Evolutionary conservation across 352 stramenopile species (phyloP), one percentile per base, ranked within the genome.

Genomic region (Phytophthora idaei): DNA sequence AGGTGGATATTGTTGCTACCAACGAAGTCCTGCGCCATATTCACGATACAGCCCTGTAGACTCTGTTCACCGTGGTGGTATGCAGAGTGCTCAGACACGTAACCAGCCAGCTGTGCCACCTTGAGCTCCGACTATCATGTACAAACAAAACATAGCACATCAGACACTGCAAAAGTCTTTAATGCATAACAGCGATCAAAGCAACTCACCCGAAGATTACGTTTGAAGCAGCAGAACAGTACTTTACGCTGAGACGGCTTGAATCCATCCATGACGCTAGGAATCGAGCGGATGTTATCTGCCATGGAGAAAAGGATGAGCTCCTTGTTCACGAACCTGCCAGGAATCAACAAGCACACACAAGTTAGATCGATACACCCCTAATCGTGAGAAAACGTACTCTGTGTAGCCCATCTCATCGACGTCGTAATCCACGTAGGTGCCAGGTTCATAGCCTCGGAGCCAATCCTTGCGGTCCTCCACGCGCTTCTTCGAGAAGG

Each of bases 241-340:
- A 99, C 97, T 73, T 99, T 99, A 5, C 97, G 88, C 69, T 99
- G 97, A 32, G 93, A 98, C n/a, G 97, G 97, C 77, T 99, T 99
- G 61, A 99, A 93, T 15, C 97, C 97, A 80, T 99, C 97, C 7
- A 99, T 83, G 4, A 98, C 78, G 68, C 77, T 97, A 7, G 97
- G 97, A 69, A 99, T 96, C 12, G 93, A 98, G 52, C 97, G 90
- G 47, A 99, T 85, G 61, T 99, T 99, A 72, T 99, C 97, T 5
- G 97, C 97, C 85, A 98, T 97, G 9, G 94, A 98, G 75, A 99
- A 99, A 65, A 99, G 84, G 71, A 99, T 99, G 34, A 99, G 85
- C 67, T 99, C 97, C 70, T 98, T 98, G 85, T 99, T 98, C 28
- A 99, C 89, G 63, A 99, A 99, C 41, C 86, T 95, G 66, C 56